phyloP scores from a whole-genome alignment of 148 eudicot genomes.

The Oxyria digyna region DNA sequence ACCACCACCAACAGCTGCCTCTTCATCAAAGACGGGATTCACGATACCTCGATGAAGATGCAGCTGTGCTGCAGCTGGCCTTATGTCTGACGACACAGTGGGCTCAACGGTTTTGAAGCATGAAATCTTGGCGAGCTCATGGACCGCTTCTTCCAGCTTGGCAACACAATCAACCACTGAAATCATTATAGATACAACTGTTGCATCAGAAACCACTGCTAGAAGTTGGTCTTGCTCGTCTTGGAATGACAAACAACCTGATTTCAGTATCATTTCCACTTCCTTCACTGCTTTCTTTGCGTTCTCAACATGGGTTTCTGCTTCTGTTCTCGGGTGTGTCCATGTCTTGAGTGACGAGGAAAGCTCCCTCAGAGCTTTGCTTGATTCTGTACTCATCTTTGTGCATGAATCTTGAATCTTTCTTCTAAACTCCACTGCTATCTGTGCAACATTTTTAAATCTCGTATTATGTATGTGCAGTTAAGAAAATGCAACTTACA shows the following conservation, averaged over 20 bases:
- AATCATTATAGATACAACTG: constrained; percentile 27
- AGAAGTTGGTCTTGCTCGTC: constrained; percentile 15
- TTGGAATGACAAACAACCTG: background rate
- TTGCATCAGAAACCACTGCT: constrained; percentile 26
- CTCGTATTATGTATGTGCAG: no score
- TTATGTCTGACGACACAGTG: constrained; percentile 11
- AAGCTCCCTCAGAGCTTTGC: constrained; percentile 37
- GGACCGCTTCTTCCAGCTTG: constrained; percentile 22
- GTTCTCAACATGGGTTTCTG: constrained; percentile 20
- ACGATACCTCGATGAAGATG: constrained; percentile 30
- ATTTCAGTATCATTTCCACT: constrained; percentile 21
- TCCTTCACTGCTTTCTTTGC: constrained; percentile 30
- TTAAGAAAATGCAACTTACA: no score
- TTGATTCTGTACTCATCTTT: constrained; percentile 39
- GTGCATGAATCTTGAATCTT: constrained; percentile 35
- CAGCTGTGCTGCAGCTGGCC: constrained; percentile 9
- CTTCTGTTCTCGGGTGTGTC: constrained; percentile 20
- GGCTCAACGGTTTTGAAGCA: constrained; percentile 17
- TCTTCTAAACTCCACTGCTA: constrained; percentile 23
- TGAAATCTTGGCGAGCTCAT: constrained; percentile 37
- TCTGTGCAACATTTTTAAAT: constrained; percentile 16
- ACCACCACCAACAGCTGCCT: constrained; percentile 4
- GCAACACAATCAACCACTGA: constrained; percentile 33
- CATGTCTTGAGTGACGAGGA: constrained; percentile 28
- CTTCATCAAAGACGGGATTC: constrained; percentile 29